Base-by-base conservation (phyloP, 164 flowering plant genomes). In the Hamamelis virginiana region DNA sequence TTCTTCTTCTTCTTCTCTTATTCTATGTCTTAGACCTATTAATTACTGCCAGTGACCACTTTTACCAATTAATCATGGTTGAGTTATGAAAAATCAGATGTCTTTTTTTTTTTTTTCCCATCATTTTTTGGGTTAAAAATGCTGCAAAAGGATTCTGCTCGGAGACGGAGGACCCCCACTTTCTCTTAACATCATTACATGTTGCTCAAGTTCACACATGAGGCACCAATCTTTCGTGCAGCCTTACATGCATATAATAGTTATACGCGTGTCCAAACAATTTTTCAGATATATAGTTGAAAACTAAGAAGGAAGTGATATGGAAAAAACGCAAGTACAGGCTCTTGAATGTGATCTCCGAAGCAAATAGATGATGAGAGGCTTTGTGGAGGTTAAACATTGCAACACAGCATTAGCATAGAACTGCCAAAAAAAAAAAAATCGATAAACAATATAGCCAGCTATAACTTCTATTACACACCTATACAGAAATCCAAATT, bases 401-500 rank as follows among this genome's bases (percentile, higher is more conserved):
- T 93, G 98, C 81, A 93, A 70, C 57, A 89, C 92, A 65, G 95
- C 94, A 88, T 93, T 93, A 16, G 98, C 98, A 76, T 91, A 91
- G 80, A 93, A 69, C 98, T 93, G 96, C 62, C 83, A 83, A 62
- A 55, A 62, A 43, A 69, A 59, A 78, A 55, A 28, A 45, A 28
- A 70, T 15, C 18, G 27, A 58, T 25, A 60, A 33, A 33, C 6
- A 33, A 33, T 33, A 33, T 33, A 33, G 6, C 6, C 41, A 33
- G 4, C 4, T 33, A 33, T 33, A 33, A 33, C 41, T 33, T 33
- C 41, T 33, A 2, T 33, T 33, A 33, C 6, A 33, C 41, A 33
- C 41, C 6, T 33, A 2, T 33, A 2, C 41, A 33, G 6, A 33
- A 33, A 33, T 33, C 41, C 41, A 33, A 33, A 33, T 33, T 2